A percentile compares a stretch with the other conserved stretches of the same genome.
phyloP scores from a whole-genome alignment of 805 yeast genomes.

The Saccharomycopsis lassenensis region DNA sequence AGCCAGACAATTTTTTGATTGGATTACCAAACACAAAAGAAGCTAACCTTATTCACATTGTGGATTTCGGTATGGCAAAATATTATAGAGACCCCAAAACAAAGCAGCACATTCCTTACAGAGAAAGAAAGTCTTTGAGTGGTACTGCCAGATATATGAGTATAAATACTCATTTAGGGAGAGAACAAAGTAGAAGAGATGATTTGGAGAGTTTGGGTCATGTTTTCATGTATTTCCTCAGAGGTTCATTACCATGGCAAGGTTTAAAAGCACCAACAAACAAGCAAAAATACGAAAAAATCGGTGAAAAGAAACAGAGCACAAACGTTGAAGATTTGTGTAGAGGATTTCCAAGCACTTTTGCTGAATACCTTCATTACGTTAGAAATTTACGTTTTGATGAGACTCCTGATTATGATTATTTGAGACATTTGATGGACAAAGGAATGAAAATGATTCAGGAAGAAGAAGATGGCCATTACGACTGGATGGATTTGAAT shows the following conservation, averaged over 20 bases:
- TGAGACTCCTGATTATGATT: slow-evolving; percentile 70
- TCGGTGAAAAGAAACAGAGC: slow-evolving; percentile 69
- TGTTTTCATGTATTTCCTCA: slow-evolving; percentile 66
- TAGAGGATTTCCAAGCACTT: slow-evolving; percentile 60
- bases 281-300: slow-evolving; percentile 71
- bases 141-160: slow-evolving; percentile 88
- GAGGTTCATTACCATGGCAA: slow-evolving; percentile 83
- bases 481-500: slow-evolving; percentile 75
- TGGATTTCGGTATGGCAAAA: slow-evolving; percentile 83
- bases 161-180: slow-evolving; percentile 75
- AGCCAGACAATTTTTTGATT: slow-evolving; percentile 73
- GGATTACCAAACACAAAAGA: slow-evolving; percentile 51
- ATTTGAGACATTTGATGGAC: slow-evolving; percentile 49
- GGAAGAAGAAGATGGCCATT: slow-evolving; percentile 52
- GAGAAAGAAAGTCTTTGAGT: slow-evolving; percentile 69
- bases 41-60: slow-evolving; percentile 59
- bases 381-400: slow-evolving; percentile 65
- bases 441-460: slow-evolving; percentile 47
- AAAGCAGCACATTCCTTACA: slow-evolving; percentile 70
- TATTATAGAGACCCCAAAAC: slow-evolving; percentile 74
- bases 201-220: slow-evolving; percentile 76
- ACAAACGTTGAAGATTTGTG: slow-evolving; percentile 49
- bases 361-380: slow-evolving; percentile 60
- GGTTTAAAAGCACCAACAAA: slow-evolving; percentile 85
- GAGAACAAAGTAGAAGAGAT: slow-evolving; percentile 77